Evolutionary conservation across 768 basidiomycete genomes (phyloP).

Genomic region (Postia placenta): DNA sequence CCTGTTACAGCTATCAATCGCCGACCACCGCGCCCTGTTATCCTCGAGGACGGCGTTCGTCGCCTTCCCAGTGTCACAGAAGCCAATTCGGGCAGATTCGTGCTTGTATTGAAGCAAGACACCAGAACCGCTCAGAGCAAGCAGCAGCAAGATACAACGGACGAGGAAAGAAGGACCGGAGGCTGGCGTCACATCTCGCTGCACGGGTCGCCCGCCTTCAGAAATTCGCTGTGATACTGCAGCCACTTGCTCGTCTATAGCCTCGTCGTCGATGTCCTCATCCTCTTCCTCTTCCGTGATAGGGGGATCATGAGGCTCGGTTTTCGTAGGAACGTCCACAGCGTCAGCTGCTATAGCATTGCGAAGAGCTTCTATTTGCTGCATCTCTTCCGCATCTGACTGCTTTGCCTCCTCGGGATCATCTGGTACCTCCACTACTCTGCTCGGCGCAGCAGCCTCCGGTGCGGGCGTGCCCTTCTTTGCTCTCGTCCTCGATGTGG

Average conservation of each 20-base stretch:
- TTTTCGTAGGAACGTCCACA: slow-evolving; percentile 6
- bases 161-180: slow-evolving; percentile 26
- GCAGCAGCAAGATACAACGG: slow-evolving; percentile 37
- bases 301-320: slow-evolving; percentile 12
- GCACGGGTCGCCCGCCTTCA: slow-evolving; percentile 24
- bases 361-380: slow-evolving; percentile 4
- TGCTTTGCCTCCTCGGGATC: slow-evolving; percentile 16
- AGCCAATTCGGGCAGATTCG: slow-evolving; percentile 69
- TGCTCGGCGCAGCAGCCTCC: neutral
- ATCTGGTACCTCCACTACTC: neutral
- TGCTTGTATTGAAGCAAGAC: slow-evolving; percentile 47
- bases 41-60: slow-evolving; percentile 53
- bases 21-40: slow-evolving; percentile 37
- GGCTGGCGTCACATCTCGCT: slow-evolving; percentile 1
- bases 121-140: slow-evolving; percentile 15
- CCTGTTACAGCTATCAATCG: slow-evolving; percentile 49
- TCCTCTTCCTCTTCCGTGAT: slow-evolving; percentile 11
- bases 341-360: neutral
- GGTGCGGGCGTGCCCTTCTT: slow-evolving; percentile 6
- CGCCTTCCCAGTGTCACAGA: slow-evolving; percentile 58
- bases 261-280: slow-evolving; percentile 3
- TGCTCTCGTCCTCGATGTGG: slow-evolving; percentile 5
- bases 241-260: slow-evolving; percentile 20
- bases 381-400: slow-evolving; percentile 2
- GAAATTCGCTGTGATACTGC: slow-evolving; percentile 35